Percentiles rank a stretch among this genome's conserved stretches.
These are phyloP conservation scores for Fraxinus sp. DNA, from an alignment of 305 asterid species.

Conservation along the genomic window DNA sequence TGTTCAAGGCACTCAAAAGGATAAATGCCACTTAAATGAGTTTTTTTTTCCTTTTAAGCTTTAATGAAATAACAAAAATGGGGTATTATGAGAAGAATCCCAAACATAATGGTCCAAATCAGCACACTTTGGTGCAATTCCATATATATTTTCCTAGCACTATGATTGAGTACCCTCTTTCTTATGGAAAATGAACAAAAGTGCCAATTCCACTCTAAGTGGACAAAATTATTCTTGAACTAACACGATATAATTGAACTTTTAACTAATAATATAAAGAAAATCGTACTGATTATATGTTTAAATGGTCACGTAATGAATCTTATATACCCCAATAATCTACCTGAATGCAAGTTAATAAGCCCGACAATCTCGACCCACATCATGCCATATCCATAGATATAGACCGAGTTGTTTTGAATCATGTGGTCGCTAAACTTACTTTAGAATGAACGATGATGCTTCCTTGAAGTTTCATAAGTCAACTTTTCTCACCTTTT, in stretches of 20 bases:
- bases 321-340: no score
- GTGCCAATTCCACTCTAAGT: slow-evolving; percentile 14
- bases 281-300: not conserved
- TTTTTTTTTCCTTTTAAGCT: not conserved
- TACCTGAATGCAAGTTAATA: no score
- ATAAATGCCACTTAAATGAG: not conserved
- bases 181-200: slow-evolving; percentile 1
- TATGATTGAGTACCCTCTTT: not conserved
- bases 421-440: not conserved
- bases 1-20: not conserved
- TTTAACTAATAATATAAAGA: not conserved
- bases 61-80: not conserved
- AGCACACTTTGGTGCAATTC: not conserved
- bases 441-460: not conserved
- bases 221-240: slow-evolving; percentile 4
- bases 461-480: slow-evolving; percentile 38
- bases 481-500: slow-evolving; percentile 24
- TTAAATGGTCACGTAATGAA: no score
- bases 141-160: slow-evolving; percentile 10
- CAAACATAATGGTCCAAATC: not conserved
- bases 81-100: not conserved
- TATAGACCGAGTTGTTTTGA: not conserved
- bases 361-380: no score
- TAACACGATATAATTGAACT: not conserved
- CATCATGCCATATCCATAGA: no score